Conservation (phyloP, 345 rosid species). For the Acer yangbiense region DNA sequence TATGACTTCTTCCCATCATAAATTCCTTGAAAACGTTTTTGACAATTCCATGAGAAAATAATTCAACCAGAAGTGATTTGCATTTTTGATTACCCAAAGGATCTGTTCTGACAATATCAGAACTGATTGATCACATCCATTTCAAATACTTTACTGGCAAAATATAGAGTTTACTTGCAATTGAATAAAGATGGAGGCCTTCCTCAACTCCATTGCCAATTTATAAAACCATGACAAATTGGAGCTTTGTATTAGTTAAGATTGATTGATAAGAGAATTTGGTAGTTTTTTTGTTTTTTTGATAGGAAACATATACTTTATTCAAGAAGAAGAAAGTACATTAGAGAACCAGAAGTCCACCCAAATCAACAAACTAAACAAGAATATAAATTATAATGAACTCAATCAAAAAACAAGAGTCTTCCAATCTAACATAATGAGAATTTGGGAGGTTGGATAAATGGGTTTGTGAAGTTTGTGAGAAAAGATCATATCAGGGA, state of each 20-base stretch:
- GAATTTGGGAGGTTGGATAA: no score
- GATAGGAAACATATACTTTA: no score
- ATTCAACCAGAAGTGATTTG: not conserved
- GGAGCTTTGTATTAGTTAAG: not conserved
- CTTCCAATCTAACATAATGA: no score
- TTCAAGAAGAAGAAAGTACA: no score
- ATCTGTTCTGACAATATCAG: not conserved
- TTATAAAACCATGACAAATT: not conserved
- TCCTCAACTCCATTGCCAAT: not conserved
- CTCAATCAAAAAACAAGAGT: no score
- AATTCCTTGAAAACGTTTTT: not conserved
- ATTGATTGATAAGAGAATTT: not conserved
- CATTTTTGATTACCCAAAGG: not conserved
- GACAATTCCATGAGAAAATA: no score
- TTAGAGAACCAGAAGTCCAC: no score
- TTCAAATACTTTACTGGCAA: not conserved
- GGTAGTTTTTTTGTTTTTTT: not conserved
- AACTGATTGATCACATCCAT: not conserved
- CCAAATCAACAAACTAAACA: no score
- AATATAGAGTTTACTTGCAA: not conserved
- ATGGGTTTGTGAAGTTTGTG: not conserved
- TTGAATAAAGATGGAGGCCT: not conserved
- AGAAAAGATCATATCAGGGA: not conserved
- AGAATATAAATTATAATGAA: no score
- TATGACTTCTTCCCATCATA: not conserved